phyloP scores from a whole-genome alignment of 1,139 yeast species.

The Geotrichum fermentans region DNA sequence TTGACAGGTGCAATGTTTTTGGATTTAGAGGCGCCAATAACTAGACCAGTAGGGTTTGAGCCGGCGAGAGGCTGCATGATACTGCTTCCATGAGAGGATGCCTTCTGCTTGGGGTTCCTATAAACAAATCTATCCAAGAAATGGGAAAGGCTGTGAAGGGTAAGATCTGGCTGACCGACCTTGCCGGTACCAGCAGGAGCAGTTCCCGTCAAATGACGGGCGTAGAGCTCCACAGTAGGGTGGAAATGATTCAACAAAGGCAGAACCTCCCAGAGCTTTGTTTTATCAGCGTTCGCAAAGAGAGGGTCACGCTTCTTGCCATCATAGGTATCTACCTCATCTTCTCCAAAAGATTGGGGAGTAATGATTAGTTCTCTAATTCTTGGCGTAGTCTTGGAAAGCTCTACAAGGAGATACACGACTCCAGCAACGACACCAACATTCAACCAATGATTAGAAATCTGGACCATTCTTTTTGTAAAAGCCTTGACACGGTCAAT shows the following conservation, averaged over 20 bases:
- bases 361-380: conserved; percentile 44
- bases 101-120: conserved; percentile 81
- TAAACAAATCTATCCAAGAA: conserved; percentile 94
- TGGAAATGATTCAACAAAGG: conserved; percentile 79
- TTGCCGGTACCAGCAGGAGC: conserved; percentile 46
- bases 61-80: conserved; percentile 99
- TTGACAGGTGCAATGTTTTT: conserved; percentile 54
- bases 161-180: conserved; percentile 77
- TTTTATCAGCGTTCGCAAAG: conserved; percentile 71
- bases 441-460: conserved; percentile 79
- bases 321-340: conserved; percentile 53
- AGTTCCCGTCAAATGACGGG: conserved; percentile 40
- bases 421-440: conserved; percentile 91
- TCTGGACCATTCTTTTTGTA: conserved; percentile 83
- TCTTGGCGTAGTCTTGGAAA: conserved; percentile 51
- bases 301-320: conserved; percentile 87
- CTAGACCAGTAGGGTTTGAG: conserved; percentile 65
- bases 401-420: conserved; percentile 67
- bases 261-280: conserved; percentile 82
- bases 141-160: conserved; percentile 79
- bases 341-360: conserved; percentile 36
- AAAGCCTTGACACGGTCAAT: conserved; percentile 74
- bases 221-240: conserved; percentile 84
- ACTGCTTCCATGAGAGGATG: conserved; percentile 69
- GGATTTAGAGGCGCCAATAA: conserved; percentile 46